Evolutionary conservation across 2,329 filamentous ascomycete species (phyloP), one percentile per base, ranked within the genome.

Genomic region (Trichoderma atroviride): DNA sequence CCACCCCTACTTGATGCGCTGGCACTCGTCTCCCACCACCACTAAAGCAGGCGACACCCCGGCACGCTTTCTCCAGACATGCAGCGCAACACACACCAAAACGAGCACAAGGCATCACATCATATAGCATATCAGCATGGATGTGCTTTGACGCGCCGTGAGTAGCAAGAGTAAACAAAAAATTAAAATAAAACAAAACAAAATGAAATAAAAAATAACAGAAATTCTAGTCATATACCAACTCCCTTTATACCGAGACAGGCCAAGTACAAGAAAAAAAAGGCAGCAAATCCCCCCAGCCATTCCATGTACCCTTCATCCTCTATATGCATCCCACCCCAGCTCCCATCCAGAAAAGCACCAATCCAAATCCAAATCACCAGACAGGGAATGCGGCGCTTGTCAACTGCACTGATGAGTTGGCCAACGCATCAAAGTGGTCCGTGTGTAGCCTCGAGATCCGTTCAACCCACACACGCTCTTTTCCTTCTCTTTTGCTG

Each of bases 381-480:
- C 68, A 65, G 73, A 76, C 73, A 72, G 71, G 73, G 72, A 70
- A 70, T 33, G 40, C 69, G 74, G 75, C 75, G 74, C 75, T 76
- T 78, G 77, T 74, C 75, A 75, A 69, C 77, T 90, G 79, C 79
- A 80, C 72, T 77, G 77, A 79, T 81, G 79, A 79, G 79, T 77
- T 81, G 79, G 78, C 79, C 78, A 80, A 80, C 78, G 78, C 79
- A 80, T 79, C 78, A 79, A 50, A 78, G 78, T 80, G 79, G 78
- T 77, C 78, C 79, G 77, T 80, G 78, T 79, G 78, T 79, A 79
- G 78, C 78, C 75, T 74, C 74, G 71, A 73, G 70, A 74, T 64
- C 72, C 68, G 68, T 70, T 50, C 64, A 68, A 35, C 62, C 62
- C 62, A 65, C 63, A 63, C 60, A n/a, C 63, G 24, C 52, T 29